Base-by-base conservation (phyloP, 2,329 filamentous ascomycete genomes). In the Pyricularia grisea region DNA sequence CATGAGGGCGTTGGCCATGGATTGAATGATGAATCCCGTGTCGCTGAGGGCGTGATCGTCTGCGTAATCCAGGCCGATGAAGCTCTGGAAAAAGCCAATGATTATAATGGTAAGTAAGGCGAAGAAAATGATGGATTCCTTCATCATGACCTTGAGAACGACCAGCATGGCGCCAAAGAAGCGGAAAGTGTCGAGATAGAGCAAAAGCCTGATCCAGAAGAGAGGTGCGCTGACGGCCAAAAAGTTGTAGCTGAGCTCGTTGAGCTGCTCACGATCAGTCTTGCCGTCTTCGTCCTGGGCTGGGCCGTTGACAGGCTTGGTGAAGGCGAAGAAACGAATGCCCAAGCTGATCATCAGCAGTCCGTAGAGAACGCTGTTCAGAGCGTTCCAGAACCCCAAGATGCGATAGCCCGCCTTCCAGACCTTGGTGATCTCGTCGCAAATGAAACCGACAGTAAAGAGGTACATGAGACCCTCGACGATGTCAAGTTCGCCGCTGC, bases 121-220 rank as follows among this genome's bases (percentile, higher is more conserved):
- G 75, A 99, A 99, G 83, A 99, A 99, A 72, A 98, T 98, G 73
- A 97, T 83, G 0, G 92, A 96, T 78, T 94, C 91, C 75, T 92
- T 93, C 91, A 94, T 94, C 92, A 94, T 94, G 67, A 94, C 91
- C 78, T 98, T 97, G 64, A 99, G 83, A 1, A 99, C 94, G 1
- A 99, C 94, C 0, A 99, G 87, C 95, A 99, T 99, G 67, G 94
- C 93, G 28, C 95, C 95, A 75, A 99, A 99, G 83, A 99, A 99
- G 69, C 92, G 89, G 84, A 97, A 88, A 42, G 91, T 92, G 79
- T 99, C 95, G 23, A 99, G 87, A 76, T 97, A 99, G 7, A 99
- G 87, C 71, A 99, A 81, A 70, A 99, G 84, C 4, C 95, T 91
- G 76, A 90, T 91, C 94, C 95, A 99, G 79, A 99, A 98, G 92